Conservation (phyloP, 345 rosid genomes). For the sweet orange (Citrus sinensis) region DVS_A1.0 CM039167.1:18026501-18027000, state of each 20-base stretch:
- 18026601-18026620: fast-evolving
- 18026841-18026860: no score
- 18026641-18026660: not conserved
- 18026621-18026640: not conserved
- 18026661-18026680: not conserved
- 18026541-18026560: not conserved
- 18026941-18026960: no score
- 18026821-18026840: fast-evolving
- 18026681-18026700: not conserved
- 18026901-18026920: no score
- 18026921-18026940: no score
- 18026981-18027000: no score
- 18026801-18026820: fast-evolving
- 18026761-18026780: not conserved
- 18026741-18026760: fast-evolving
- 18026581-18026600: not conserved
- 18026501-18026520: fast-evolving
- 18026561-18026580: not conserved
- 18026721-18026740: not conserved
- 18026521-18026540: not conserved
- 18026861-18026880: no score
- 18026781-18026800: not conserved
- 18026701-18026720: not conserved
- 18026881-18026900: no score
- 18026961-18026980: no score